phyloP scores from a whole-genome alignment of 352 stramenopile species.

The Elongisporangium prolatum region DNA sequence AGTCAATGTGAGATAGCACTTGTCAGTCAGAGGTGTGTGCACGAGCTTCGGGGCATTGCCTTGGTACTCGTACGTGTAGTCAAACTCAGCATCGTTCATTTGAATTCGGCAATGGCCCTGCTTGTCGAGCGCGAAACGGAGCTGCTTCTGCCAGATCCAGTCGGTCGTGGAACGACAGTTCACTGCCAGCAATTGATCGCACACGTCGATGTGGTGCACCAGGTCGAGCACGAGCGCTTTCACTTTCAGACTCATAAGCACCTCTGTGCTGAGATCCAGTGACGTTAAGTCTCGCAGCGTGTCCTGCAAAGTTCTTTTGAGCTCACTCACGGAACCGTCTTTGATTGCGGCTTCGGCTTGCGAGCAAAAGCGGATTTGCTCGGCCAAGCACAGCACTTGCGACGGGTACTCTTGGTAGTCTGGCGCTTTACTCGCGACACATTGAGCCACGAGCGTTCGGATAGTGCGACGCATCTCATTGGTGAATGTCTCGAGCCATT shows the following conservation, averaged over 20 bases:
- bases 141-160: slow-evolving; percentile 94
- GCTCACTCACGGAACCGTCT: slow-evolving; percentile 50
- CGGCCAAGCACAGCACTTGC: slow-evolving; percentile 89
- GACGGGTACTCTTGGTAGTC: slow-evolving; percentile 90
- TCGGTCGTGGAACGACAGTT: slow-evolving; percentile 55
- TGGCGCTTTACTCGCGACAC: slow-evolving; percentile 61
- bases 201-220: slow-evolving; percentile 95
- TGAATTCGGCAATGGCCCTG: slow-evolving; percentile 41
- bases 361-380: slow-evolving; percentile 91
- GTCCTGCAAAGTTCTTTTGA: slow-evolving; percentile 67
- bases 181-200: slow-evolving; percentile 77
- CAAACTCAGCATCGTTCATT: slow-evolving; percentile 83
- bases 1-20: slow-evolving; percentile 93
- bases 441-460: slow-evolving; percentile 65
- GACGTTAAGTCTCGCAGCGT: slow-evolving; percentile 71
- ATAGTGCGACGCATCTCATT: slow-evolving; percentile 91
- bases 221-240: slow-evolving; percentile 94
- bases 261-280: slow-evolving; percentile 82
- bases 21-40: slow-evolving; percentile 93
- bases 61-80: slow-evolving; percentile 96
- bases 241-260: slow-evolving; percentile 91
- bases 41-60: slow-evolving; percentile 92
- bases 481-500: slow-evolving; percentile 92
- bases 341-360: slow-evolving; percentile 85
- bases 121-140: slow-evolving; percentile 89